Evolutionary conservation across 805 yeast species (phyloP).

Genomic region (Ogataea chonburiensis): DNA sequence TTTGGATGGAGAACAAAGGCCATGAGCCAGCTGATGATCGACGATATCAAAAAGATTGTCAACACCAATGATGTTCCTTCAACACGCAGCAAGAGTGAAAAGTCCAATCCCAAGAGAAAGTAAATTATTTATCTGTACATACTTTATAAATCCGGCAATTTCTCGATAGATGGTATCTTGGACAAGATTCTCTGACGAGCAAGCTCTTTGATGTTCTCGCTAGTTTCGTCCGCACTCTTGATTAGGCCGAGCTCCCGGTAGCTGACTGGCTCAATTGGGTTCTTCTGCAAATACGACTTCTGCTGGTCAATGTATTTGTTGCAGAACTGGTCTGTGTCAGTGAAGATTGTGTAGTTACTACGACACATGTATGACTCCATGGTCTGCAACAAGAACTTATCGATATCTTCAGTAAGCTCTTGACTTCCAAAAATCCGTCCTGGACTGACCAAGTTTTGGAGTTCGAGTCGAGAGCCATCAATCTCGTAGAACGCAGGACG

Average conservation of each 20-base stretch:
- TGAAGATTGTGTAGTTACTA: conserved; percentile 4
- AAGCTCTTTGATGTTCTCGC: conserved; percentile 4
- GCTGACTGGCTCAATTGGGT: conserved; percentile 3
- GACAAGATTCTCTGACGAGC: conserved; percentile 4
- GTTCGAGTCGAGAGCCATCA: conserved; percentile 45
- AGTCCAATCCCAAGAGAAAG: conserved; percentile 2
- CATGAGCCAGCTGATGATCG: conserved; percentile 41
- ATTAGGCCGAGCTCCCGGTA: conserved; percentile 2
- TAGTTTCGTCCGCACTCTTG: conserved; percentile 6
- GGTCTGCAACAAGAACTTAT: conserved; percentile 20
- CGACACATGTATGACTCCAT: conserved; percentile 20
- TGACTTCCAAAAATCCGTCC: conserved; percentile 17
- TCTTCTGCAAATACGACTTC: conserved; percentile 7
- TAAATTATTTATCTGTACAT: not conserved
- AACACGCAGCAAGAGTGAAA: conserved; percentile 2
- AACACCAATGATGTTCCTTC: conserved; percentile 11
- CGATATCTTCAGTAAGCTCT: conserved; percentile 16
- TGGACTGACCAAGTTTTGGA: conserved; percentile 31
- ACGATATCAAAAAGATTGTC: conserved; percentile 38
- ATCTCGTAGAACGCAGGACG: conserved; percentile 35
- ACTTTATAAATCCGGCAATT: conserved; percentile 1
- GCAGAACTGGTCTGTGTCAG: conserved; percentile 10
- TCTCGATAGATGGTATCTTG: not conserved
- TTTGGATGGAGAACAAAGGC: conserved; percentile 59
- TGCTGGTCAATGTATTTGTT: conserved; percentile 10